Percentiles rank a stretch among this genome's conserved stretches.
Conservation (phyloP, 2,329 filamentous ascomycete species). For the Aspergillus versicolor region DNA sequence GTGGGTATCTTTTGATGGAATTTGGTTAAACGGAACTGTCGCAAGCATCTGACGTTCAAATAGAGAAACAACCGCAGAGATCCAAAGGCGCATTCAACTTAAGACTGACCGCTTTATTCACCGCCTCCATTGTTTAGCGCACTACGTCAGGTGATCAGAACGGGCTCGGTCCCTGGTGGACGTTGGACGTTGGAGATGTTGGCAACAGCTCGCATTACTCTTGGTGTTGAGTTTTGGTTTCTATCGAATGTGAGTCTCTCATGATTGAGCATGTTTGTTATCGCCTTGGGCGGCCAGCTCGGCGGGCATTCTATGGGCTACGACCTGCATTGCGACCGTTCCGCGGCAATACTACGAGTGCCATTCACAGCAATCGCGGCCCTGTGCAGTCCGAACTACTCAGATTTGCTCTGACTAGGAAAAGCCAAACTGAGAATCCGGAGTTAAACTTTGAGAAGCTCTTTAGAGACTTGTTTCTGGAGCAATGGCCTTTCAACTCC, state of each 20-base stretch:
- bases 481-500: slow-evolving; percentile 21
- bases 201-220: background rate
- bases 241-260: background rate
- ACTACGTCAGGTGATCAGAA: background rate
- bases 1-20: background rate
- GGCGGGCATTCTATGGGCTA: background rate
- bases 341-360: slow-evolving; percentile 1
- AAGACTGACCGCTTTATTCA: slow-evolving; percentile 4
- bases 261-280: slow-evolving; percentile 5
- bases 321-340: slow-evolving; percentile 7
- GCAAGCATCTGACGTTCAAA: background rate
- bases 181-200: background rate
- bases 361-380: slow-evolving; percentile 3
- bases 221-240: background rate
- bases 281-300: background rate
- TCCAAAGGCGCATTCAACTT: background rate
- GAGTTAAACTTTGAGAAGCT: slow-evolving; percentile 12
- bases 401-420: slow-evolving; percentile 32
- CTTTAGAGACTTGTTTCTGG: slow-evolving; percentile 21
- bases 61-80: background rate
- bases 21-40: background rate
- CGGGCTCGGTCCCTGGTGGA: background rate
- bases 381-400: slow-evolving; percentile 31
- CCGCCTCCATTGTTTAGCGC: background rate
- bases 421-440: slow-evolving; percentile 10